Percentiles rank a stretch among this genome's conserved stretches.
These are phyloP conservation scores for Penicillium corylophilum DNA, from an alignment of 2,329 filamentous ascomycete species.

Conservation along the genomic window DNA sequence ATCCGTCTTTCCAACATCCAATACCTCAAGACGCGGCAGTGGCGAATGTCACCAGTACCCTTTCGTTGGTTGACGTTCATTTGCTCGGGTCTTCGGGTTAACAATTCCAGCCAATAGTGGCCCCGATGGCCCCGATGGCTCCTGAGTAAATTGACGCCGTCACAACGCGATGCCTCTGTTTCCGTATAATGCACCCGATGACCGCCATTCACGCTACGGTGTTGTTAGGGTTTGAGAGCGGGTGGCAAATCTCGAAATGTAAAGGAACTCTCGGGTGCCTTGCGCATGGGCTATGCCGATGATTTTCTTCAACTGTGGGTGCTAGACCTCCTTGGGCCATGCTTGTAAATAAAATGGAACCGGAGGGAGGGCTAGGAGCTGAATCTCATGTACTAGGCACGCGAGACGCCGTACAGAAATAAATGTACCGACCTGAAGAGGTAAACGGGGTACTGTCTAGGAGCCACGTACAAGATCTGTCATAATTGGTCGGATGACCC, in stretches of 20 bases:
- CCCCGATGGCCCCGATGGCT: neutral
- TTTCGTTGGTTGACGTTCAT: slow-evolving; percentile 1
- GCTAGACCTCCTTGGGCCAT: neutral
- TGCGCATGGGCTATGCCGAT: slow-evolving; percentile 8
- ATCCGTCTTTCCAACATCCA: neutral
- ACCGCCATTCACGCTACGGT: neutral
- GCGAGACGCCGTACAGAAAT: neutral
- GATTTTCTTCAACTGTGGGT: slow-evolving; percentile 5
- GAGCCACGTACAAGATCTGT: neutral
- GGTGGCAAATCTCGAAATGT: neutral
- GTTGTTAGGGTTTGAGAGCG: slow-evolving; percentile 1
- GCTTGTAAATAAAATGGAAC: too few relatives aligned
- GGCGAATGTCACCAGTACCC: slow-evolving; percentile 9
- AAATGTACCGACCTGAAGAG: neutral
- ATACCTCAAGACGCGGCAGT: neutral
- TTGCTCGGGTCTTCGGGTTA: neutral
- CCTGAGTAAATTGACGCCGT: neutral
- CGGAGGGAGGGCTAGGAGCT: neutral
- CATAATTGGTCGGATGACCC: neutral
- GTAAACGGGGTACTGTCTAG: neutral
- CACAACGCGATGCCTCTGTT: neutral
- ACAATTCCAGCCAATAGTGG: neutral
- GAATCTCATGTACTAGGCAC: neutral
- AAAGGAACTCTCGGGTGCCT: neutral
- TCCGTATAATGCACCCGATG: neutral